Conservation (phyloP, 768 basidiomycete genomes). For the Gelatoporia subvermispora region DNA sequence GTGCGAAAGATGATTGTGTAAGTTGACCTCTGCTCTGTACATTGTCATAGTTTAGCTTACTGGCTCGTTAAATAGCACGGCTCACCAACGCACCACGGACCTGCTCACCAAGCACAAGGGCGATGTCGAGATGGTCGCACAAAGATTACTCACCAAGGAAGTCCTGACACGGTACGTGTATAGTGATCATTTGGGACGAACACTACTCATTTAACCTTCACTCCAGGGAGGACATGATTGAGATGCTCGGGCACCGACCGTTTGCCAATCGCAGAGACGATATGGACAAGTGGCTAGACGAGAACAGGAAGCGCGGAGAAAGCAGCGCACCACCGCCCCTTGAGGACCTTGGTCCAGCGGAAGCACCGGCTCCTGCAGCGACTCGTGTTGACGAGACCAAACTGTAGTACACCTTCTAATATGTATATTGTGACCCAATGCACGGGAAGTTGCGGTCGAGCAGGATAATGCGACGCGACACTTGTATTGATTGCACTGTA, state of each 20-base stretch:
- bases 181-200: not conserved
- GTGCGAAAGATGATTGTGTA: constrained; percentile 95
- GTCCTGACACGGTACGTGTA: constrained; percentile 79
- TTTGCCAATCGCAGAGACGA: constrained; percentile 78
- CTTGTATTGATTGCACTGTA: constrained; percentile 16
- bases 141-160: constrained; percentile 88
- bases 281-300: constrained; percentile 97
- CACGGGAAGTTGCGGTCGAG: constrained; percentile 3
- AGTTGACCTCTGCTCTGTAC: constrained; percentile 13
- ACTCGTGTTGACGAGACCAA: constrained; percentile 30
- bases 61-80: constrained; percentile 38
- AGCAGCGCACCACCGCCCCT: constrained; percentile 59
- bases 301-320: constrained; percentile 54
- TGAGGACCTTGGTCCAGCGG: constrained; percentile 34
- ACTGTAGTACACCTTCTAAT: constrained; percentile 5
- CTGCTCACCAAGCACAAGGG: constrained; percentile 76
- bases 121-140: constrained; percentile 92
- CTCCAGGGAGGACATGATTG: constrained; percentile 80
- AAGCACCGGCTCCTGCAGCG: constrained; percentile 47
- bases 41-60: constrained; percentile 6
- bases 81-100: constrained; percentile 78
- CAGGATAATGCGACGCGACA: too few species aligned
- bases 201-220: not conserved
- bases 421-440: constrained; percentile 10
- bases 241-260: constrained; percentile 76